phyloP scores from a whole-genome alignment of 225 moss, liverwort and hornwort genomes.

The Rhytidiadelphus loreus region DNA sequence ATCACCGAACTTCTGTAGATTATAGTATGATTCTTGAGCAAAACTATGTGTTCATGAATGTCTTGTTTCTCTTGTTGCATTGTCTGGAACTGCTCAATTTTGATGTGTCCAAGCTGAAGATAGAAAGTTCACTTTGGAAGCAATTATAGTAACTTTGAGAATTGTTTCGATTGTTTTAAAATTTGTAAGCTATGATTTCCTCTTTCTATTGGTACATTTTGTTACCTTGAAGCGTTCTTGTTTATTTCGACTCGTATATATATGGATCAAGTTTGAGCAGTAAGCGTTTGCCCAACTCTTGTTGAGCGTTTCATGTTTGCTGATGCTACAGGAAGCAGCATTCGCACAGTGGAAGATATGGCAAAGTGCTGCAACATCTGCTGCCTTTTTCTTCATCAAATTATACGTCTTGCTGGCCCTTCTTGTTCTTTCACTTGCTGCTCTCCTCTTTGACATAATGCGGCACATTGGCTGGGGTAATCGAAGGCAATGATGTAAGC shows the following conservation, averaged over 20 bases:
- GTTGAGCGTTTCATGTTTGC: not conserved
- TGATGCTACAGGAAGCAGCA: conserved; percentile 62
- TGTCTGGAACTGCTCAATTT: not conserved
- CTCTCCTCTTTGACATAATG: conserved; percentile 41
- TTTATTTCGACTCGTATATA: not conserved
- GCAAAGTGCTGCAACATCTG: conserved; percentile 94
- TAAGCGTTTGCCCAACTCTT: not conserved
- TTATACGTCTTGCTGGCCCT: conserved; percentile 43
- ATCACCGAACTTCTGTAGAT: not conserved
- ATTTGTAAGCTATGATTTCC: not conserved
- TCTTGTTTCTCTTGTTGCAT: not conserved
- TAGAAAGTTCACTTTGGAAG: not conserved
- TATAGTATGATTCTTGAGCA: not conserved
- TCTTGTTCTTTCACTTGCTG: conserved; percentile 55
- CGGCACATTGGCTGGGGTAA: conserved; percentile 9
- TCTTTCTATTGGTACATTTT: not conserved
- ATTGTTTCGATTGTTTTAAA: not conserved
- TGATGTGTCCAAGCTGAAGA: not conserved
- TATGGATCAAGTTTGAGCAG: not conserved
- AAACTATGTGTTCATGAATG: not conserved
- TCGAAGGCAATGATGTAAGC: not conserved
- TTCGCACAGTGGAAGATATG: conserved; percentile 95
- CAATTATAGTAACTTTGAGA: not conserved
- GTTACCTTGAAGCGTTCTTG: not conserved
- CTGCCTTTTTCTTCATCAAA: conserved; percentile 56